phyloP scores from a whole-genome alignment of 2,329 filamentous ascomycete species.

The Fusarium devonianum region DNA sequence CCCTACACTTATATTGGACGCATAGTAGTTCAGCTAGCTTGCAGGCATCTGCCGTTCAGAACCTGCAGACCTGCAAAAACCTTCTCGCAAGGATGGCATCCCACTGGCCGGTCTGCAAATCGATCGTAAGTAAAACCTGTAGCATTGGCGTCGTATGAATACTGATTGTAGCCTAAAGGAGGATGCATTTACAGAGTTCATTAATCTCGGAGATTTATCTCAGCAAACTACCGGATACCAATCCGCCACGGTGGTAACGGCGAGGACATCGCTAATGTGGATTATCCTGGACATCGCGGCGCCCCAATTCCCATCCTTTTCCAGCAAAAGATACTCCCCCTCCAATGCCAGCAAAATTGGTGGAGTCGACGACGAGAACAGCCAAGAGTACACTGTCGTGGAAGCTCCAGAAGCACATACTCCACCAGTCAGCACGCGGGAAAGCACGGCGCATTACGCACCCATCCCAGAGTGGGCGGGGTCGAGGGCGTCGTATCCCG shows the following conservation, averaged over 20 bases:
- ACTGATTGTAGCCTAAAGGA: too few relatives aligned
- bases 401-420: too few relatives aligned
- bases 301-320: slow-evolving; percentile 23
- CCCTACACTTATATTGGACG: slow-evolving; percentile 15
- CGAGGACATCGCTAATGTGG: slow-evolving; percentile 22
- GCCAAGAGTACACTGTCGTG: too few relatives aligned
- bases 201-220: neutral
- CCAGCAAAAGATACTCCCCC: too few relatives aligned
- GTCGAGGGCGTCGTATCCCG: too few relatives aligned
- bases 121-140: too few relatives aligned
- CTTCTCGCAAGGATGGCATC: slow-evolving; percentile 20
- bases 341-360: too few relatives aligned
- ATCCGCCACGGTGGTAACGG: neutral
- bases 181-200: slow-evolving; percentile 8
- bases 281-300: slow-evolving; percentile 16
- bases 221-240: neutral
- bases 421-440: too few relatives aligned
- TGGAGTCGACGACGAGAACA: too few relatives aligned
- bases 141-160: too few relatives aligned
- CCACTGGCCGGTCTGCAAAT: slow-evolving; percentile 20
- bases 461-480: too few relatives aligned
- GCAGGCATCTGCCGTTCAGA: neutral
- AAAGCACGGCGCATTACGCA: too few relatives aligned
- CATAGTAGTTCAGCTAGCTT: slow-evolving; percentile 1
- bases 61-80: slow-evolving; percentile 14